Base-by-base conservation (phyloP, 1,284 basidiomycete species). In the Cryptococcus sp. region DNA sequence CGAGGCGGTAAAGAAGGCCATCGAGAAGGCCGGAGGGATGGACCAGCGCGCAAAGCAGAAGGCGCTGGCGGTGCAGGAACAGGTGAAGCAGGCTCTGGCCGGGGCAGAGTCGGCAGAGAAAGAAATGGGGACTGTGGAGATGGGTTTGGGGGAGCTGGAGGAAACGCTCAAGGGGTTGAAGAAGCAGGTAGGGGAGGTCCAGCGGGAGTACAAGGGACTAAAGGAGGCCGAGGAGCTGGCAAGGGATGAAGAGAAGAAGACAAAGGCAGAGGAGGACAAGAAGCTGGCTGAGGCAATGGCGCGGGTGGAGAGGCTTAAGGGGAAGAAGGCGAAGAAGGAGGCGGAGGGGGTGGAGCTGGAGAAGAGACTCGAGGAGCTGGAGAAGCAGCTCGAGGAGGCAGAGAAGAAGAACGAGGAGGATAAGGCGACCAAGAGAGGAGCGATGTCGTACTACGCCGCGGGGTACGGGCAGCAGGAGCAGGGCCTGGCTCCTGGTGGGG, bases 241-340 rank as follows among this genome's bases (percentile, higher is more conserved):
- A 1, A 51, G 67, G 11, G 76, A 76, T 24, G 52, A 52, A 16
- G 75, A 77, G 52, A 65, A 61, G 55, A 72, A 70, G 54, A 58
- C 57, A 4, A 55, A 72, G 7, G 54, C 57, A 0, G 74, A 77
- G 35, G 71, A 76, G 47, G 75, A 78, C 52, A 72, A 71, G 56
- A 70, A 72, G 46, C 53, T 76, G 8, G 58, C 56, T 16, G 71
- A 72, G 11, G 56, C 75, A 2, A 61, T 62, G 16, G 86, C 86
- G 80, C 88, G 86, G 78, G 85, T 91, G 71, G 87, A 89, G 76
- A 87, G 87, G 70, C 73, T 84, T 61, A 84, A 84, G 70, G 77
- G 66, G 68, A 84, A 84, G 76, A 84, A 85, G 78, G 73, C 72
- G 38, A 72, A 69, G 63, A 70, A 70, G 56, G 68, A 72, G 39